These are phyloP conservation scores for Yamadazyma atlantica DNA, from an alignment of 1,139 yeast genomes.

Conservation along the genomic window DNA sequence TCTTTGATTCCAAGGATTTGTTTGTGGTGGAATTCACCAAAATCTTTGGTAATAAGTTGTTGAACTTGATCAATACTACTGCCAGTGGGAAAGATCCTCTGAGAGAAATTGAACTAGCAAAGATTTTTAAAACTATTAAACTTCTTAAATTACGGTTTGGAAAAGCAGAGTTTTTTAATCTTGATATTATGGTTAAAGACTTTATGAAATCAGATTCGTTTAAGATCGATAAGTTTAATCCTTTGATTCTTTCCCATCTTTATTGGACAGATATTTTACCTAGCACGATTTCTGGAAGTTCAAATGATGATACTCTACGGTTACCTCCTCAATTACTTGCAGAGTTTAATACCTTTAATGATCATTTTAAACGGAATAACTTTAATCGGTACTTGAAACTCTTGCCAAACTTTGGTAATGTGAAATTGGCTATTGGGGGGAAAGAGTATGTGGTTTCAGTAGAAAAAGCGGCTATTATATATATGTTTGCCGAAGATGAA, in stretches of 20 bases:
- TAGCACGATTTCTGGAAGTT: constrained; percentile 13
- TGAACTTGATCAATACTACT: constrained; percentile 32
- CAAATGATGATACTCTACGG: constrained; percentile 23
- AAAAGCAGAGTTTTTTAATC: constrained; percentile 58
- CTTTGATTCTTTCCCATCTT: constrained; percentile 43
- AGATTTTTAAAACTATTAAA: constrained; percentile 43
- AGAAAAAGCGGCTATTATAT: constrained; percentile 66
- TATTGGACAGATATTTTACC: constrained; percentile 53
- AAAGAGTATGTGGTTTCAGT: constrained; percentile 57
- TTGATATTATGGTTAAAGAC: constrained; percentile 87
- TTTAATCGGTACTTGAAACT: constrained; percentile 60
- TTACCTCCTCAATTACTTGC: constrained; percentile 45
- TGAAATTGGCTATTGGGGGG: constrained; percentile 53
- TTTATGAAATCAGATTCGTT: constrained; percentile 48
- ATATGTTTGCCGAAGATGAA: constrained; percentile 46
- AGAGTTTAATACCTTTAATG: constrained; percentile 43
- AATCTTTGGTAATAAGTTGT: constrained; percentile 62
- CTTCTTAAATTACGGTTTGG: constrained; percentile 68
- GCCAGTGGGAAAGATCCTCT: constrained; percentile 31
- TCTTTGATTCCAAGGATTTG: constrained; percentile 75
- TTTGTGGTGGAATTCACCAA: constrained; percentile 71
- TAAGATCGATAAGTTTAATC: constrained; percentile 21
- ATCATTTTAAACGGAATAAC: constrained; percentile 41
- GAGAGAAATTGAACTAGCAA: constrained; percentile 23
- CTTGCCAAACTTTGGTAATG: constrained; percentile 62